Conservation (phyloP, 805 yeast species). For the Saccharomyces kudriavzevii region DNA sequence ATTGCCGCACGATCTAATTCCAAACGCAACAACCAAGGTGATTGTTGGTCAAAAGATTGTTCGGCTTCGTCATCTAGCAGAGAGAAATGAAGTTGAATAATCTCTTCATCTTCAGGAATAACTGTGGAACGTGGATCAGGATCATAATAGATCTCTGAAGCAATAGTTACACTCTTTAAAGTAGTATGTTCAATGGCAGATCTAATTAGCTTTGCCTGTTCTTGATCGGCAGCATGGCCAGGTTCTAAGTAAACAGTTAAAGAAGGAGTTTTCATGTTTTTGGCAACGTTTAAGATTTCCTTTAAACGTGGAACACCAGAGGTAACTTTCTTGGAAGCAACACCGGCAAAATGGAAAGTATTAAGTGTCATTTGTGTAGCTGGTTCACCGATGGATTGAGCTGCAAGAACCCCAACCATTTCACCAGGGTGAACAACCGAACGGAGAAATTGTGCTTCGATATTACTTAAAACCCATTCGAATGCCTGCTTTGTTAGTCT, state of each 20-base stretch:
- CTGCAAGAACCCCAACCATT: conserved; percentile 97
- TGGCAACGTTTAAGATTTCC: conserved; percentile 97
- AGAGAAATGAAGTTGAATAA: conserved; percentile 93
- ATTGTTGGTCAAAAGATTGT: conserved; percentile 85
- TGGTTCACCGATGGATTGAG: conserved; percentile 97
- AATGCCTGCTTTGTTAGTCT: conserved; percentile 77
- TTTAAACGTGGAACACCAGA: conserved; percentile 96
- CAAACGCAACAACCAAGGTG: conserved; percentile 95
- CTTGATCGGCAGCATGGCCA: conserved; percentile 79
- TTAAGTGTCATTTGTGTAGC: conserved; percentile 97
- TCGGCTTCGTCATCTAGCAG: conserved; percentile 97
- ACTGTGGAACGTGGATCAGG: conserved; percentile 98
- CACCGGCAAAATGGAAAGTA: conserved; percentile 98
- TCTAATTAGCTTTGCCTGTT: conserved; percentile 88
- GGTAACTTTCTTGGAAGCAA: conserved; percentile 90
- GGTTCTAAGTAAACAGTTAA: conserved; percentile 84
- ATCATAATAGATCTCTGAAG: conserved; percentile 94
- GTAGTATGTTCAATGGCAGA: conserved; percentile 97
- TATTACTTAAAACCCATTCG: conserved; percentile 92
- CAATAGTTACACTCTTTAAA: conserved; percentile 88
- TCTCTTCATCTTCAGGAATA: conserved; percentile 92
- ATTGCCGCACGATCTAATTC: conserved; percentile 97
- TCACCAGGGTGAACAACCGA: conserved; percentile 94
- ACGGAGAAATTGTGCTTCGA: conserved; percentile 87
- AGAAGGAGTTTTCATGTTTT: conserved; percentile 98